Base-by-base conservation (phyloP, 1,284 basidiomycete species). In the Moniliophthora roreri region DNA sequence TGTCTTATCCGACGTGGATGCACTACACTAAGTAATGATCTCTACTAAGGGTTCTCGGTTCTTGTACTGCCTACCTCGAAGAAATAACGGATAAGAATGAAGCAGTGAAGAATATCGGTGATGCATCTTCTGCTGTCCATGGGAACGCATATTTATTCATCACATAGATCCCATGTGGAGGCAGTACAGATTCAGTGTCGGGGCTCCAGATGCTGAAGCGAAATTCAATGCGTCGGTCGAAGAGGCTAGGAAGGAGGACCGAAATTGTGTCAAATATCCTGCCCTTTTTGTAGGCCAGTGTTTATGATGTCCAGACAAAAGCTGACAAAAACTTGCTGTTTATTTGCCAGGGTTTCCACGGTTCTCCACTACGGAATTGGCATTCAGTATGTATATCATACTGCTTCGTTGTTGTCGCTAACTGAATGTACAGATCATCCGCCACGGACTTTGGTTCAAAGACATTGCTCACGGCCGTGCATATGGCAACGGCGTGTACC, bases 401-500 rank as follows among this genome's bases (percentile, higher is more conserved):
- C 50, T 45, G 9, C 16, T 39, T 35, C 5, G 28, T 45, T 32
- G n/a, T n/a, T n/a, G n/a, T n/a, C n/a, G n/a, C n/a, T n/a, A n/a
- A n/a, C n/a, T n/a, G n/a, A n/a, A n/a, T 18, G 16, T 28, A 2
- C 38, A 85, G 82, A 86, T 87, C 53, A 80, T 87, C 52, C 75
- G 83, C 6, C 80, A 87, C 61, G 84, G 84, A 2, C 67, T 86
- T 6, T 85, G 83, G 81, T 80, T 70, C 64, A 81, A 78, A 63
- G 63, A 60, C 0, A 55, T 81, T 20, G 64, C 71, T 7, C 60
- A 87, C 61, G 84, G 84, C 7, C 68, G 84, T 46, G 75, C 79
- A 1, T 80, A 71, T 59, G 84, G 84, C n/a, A 49, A 87, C 62
- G 84, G 84, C 79, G 82, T 87, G 0, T 86, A 86, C 57, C 78